Conservation (phyloP, 2,329 filamentous ascomycete genomes). For the Aspergillus tanneri region DNA sequence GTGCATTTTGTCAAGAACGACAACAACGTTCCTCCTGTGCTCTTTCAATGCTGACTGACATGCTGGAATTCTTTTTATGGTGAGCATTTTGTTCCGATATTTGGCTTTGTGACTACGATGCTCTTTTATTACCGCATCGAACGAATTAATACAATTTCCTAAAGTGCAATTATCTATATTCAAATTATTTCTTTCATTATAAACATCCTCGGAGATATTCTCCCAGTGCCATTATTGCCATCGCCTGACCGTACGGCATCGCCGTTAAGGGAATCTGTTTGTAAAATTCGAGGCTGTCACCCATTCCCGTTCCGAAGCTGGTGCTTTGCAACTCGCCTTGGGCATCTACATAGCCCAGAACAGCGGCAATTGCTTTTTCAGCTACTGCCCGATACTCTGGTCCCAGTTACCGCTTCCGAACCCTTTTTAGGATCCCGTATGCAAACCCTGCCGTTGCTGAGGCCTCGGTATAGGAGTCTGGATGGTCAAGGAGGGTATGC, state of each 20-base stretch:
- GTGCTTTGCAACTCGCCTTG: constrained; percentile 71
- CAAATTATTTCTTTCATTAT: too few relatives aligned
- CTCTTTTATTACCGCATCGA: too few relatives aligned
- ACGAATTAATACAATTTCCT: too few relatives aligned
- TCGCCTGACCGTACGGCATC: constrained; percentile 82
- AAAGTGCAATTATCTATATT: too few relatives aligned
- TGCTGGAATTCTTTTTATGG: too few relatives aligned
- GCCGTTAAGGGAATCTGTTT: constrained; percentile 72
- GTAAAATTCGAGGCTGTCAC: constrained; percentile 70
- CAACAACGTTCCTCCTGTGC: too few relatives aligned
- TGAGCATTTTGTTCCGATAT: too few relatives aligned
- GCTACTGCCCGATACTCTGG: constrained; percentile 62
- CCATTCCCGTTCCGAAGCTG: constrained; percentile 79
- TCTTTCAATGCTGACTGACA: too few relatives aligned
- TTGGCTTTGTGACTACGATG: too few relatives aligned
- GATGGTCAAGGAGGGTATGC: constrained; percentile 70
- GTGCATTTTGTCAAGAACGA: too few relatives aligned
- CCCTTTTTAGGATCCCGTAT: constrained; percentile 73
- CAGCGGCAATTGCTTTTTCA: constrained; percentile 64
- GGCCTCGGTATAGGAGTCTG: constrained; percentile 72
- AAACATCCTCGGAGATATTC: constrained; percentile 67
- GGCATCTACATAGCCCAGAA: constrained; percentile 63
- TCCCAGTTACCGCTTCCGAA: constrained; percentile 67
- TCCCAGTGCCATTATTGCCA: constrained; percentile 78
- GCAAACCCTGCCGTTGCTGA: constrained; percentile 79